These are phyloP conservation scores for Aeschynomene evenia DNA, from an alignment of 306 rosid species.

Conservation along the genomic window DNA sequence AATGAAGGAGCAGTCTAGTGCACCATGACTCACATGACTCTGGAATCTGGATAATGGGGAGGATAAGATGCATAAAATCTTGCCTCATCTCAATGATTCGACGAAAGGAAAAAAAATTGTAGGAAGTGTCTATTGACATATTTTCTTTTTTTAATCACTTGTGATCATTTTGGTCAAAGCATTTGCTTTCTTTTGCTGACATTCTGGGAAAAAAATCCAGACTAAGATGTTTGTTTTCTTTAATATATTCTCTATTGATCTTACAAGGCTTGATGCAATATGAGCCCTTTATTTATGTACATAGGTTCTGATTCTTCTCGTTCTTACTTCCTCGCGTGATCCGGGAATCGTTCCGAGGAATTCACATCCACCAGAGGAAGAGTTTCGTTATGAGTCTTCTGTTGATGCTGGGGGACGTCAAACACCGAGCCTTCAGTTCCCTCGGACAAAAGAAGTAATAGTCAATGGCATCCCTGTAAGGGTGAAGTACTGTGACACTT, in stretches of 20 bases:
- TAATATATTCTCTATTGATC: neutral
- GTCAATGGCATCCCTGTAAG: slow-evolving; percentile 73
- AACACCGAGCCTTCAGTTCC: slow-evolving; percentile 80
- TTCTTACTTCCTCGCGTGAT: slow-evolving; percentile 89
- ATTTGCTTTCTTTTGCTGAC: neutral
- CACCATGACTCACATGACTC: neutral
- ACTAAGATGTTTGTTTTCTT: neutral
- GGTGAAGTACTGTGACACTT: slow-evolving; percentile 92
- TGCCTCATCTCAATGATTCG: neutral
- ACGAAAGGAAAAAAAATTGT: neutral
- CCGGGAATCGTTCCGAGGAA: slow-evolving; percentile 91
- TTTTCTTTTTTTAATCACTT: neutral
- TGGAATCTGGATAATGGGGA: neutral
- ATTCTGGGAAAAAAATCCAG: neutral
- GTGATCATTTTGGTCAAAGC: neutral
- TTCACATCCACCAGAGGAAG: slow-evolving; percentile 92
- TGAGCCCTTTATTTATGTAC: slow-evolving; percentile 46
- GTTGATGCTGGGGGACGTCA: slow-evolving; percentile 68
- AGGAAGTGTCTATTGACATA: slow-evolving; percentile 1
- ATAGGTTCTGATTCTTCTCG: slow-evolving; percentile 89
- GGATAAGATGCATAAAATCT: neutral
- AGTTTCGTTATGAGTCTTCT: slow-evolving; percentile 61
- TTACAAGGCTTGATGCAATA: slow-evolving; percentile 26
- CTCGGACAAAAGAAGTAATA: slow-evolving; percentile 69
- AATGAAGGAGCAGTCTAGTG: neutral